Base-by-base conservation (phyloP, 805 yeast genomes). In the Kuraishia molischiana region DNA sequence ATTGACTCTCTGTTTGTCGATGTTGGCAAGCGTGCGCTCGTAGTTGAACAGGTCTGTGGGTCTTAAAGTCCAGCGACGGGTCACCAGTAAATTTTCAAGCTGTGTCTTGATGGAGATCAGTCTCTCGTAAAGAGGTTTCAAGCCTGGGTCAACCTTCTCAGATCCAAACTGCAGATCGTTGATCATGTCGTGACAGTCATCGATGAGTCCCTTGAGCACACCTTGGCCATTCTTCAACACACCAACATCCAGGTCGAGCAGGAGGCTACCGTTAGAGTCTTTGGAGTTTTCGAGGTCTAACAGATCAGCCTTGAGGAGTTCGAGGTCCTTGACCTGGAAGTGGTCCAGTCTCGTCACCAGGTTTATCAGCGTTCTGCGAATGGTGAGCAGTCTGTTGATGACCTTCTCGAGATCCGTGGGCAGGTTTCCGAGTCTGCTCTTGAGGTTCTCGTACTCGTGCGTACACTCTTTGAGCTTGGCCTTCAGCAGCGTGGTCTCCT, bases 21-120 rank as follows among this genome's bases (percentile, higher is more conserved):
- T 78, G 40, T 67, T 72, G 50, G 76, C 79, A 44, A 92, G 66
- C 44, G 69, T 68, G 51, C 79, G 77, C 59, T 87, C 95, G 55
- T 84, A 89, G 35, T 72, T 69, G 61, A 83, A 92, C 43, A 92
- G 67, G 61, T 92, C 99, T 0, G 98, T 92, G 52, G 89, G 95
- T 52, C 99, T 76, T 62, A 92, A 66, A 2, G 97, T 90, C 99
- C 99, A 92, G 56, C 98, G 74, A 59, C 96, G 79, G 3, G 98
- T 92, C 33, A 92, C 77, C 49, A 90, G 67, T 44, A 92, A 64
- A 47, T 85, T 85, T 48, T 85, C 95, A 43, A 92, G 68, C 15
- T 79, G 79, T 19, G 75, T 67, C 55, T 86, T 85, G 47, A 86
- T 67, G 33, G 70, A 74, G 22, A 73, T 62, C 46, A 92, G 64